Percentiles rank a stretch among this genome's conserved stretches.
These are phyloP conservation scores for Lachancea quebecensis DNA, from an alignment of 805 yeast species.

Conservation along the genomic window DNA sequence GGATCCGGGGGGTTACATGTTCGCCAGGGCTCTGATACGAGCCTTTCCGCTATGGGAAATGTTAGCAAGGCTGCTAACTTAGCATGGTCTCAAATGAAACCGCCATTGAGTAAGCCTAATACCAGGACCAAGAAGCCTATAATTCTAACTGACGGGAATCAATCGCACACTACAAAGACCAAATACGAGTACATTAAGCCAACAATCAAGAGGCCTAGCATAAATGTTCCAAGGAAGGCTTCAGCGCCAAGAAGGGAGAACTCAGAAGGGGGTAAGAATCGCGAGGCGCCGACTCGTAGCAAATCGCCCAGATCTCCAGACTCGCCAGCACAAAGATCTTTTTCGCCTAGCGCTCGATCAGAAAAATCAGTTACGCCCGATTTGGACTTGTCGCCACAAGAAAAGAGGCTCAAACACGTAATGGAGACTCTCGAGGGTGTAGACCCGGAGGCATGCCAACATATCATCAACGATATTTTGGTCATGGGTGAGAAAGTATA, in stretches of 20 bases:
- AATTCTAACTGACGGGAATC: slow-evolving; percentile 1
- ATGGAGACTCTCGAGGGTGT: slow-evolving; percentile 49
- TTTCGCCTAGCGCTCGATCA: slow-evolving; percentile 2
- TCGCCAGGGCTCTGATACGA: slow-evolving; percentile 7
- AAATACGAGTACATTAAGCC: slow-evolving; percentile 18
- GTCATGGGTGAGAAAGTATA: slow-evolving; percentile 84
- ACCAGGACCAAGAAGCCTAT: background rate
- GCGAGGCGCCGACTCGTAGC: too few relatives aligned
- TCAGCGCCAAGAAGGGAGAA: background rate
- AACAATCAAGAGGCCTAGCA: slow-evolving; percentile 17
- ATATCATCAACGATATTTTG: slow-evolving; percentile 80
- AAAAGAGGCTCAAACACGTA: slow-evolving; percentile 11
- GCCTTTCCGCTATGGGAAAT: slow-evolving; percentile 8
- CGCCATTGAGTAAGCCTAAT: background rate
- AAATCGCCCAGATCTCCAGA: slow-evolving; percentile 3
- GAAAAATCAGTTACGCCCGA: slow-evolving; percentile 2
- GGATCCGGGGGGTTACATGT: background rate
- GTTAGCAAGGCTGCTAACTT: slow-evolving; percentile 20
- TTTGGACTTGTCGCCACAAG: slow-evolving; percentile 5
- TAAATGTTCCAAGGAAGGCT: slow-evolving; percentile 13
- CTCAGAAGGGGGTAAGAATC: background rate
- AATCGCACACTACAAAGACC: slow-evolving; percentile 6
- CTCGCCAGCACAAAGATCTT: slow-evolving; percentile 1
- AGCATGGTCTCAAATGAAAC: slow-evolving; percentile 17
- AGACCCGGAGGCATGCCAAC: slow-evolving; percentile 71